Conservation (phyloP, 208 protist species). For the Willaertia magna region DNA sequence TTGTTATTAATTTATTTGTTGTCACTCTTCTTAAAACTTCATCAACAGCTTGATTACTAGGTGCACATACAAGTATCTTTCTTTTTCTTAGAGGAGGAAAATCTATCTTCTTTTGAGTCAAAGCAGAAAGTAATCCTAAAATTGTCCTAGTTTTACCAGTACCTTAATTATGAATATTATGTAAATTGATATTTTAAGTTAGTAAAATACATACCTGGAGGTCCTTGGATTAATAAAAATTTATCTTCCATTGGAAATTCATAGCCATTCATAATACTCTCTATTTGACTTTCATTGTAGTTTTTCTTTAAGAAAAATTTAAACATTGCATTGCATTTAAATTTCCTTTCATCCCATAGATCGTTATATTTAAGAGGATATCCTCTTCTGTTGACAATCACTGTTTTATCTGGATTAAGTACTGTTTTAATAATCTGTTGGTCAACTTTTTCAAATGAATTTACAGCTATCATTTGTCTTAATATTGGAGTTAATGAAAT, state of each 20-base stretch:
- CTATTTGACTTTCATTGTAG: neutral
- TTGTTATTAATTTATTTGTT: neutral
- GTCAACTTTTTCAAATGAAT: neutral
- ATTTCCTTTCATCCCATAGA: neutral
- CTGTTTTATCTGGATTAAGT: neutral
- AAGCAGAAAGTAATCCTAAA: neutral
- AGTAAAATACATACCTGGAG: slow-evolving; percentile 14
- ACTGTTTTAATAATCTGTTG: neutral
- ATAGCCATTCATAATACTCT: neutral
- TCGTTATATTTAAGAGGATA: neutral
- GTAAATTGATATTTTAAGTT: neutral
- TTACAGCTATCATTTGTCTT: neutral
- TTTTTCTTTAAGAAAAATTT: neutral
- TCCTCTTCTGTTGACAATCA: neutral
- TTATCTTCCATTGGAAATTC: neutral
- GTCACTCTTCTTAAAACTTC: neutral
- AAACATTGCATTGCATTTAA: neutral
- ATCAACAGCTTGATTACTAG: neutral
- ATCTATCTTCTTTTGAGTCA: neutral
- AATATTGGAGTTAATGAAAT: neutral
- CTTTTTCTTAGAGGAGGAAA: too few relatives aligned
- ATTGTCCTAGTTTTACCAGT: neutral
- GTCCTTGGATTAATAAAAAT: slow-evolving; percentile 23
- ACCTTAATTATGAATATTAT: neutral
- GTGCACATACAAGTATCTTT: neutral